Conservation (phyloP, 768 basidiomycete species). For the Leccinum rimulosum region DNA sequence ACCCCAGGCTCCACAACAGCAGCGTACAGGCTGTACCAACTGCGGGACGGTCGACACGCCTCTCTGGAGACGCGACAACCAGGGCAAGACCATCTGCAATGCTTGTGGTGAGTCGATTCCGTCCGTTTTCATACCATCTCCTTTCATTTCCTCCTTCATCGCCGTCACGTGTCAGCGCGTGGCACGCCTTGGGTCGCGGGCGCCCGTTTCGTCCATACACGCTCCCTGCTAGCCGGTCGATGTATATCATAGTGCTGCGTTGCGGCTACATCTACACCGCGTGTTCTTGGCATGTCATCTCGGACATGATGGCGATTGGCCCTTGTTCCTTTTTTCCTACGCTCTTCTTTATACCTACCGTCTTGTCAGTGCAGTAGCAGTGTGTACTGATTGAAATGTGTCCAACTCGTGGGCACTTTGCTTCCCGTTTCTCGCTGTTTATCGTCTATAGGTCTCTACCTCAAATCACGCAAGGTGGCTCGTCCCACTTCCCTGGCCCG, state of each 20-base stretch:
- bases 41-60: slow-evolving; percentile 79
- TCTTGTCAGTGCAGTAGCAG: slow-evolving; percentile 35
- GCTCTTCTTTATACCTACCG: slow-evolving; percentile 31
- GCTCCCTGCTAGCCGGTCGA: slow-evolving; percentile 29
- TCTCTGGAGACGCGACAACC: slow-evolving; percentile 78
- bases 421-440: slow-evolving; percentile 33
- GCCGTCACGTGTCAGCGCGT: slow-evolving; percentile 40
- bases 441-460: slow-evolving; percentile 68
- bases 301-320: slow-evolving; percentile 36
- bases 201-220: slow-evolving; percentile 27
- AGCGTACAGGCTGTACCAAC: slow-evolving; percentile 57
- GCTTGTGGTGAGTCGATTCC: slow-evolving; percentile 72
- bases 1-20: slow-evolving; percentile 34
- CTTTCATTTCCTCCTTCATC: slow-evolving; percentile 33
- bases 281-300: slow-evolving; percentile 35
- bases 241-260: slow-evolving; percentile 34
- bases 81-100: slow-evolving; percentile 85
- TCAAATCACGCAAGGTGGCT: slow-evolving; percentile 76
- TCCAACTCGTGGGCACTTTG: slow-evolving; percentile 36
- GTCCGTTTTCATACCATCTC: slow-evolving; percentile 33
- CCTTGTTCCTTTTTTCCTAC: slow-evolving; percentile 31
- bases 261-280: slow-evolving; percentile 32
- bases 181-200: slow-evolving; percentile 33
- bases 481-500: slow-evolving; percentile 61
- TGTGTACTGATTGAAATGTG: slow-evolving; percentile 41